These are phyloP conservation scores for Scenedesmus sp. DNA, from an alignment of 163 green algal species.

Conservation along the genomic window DNA sequence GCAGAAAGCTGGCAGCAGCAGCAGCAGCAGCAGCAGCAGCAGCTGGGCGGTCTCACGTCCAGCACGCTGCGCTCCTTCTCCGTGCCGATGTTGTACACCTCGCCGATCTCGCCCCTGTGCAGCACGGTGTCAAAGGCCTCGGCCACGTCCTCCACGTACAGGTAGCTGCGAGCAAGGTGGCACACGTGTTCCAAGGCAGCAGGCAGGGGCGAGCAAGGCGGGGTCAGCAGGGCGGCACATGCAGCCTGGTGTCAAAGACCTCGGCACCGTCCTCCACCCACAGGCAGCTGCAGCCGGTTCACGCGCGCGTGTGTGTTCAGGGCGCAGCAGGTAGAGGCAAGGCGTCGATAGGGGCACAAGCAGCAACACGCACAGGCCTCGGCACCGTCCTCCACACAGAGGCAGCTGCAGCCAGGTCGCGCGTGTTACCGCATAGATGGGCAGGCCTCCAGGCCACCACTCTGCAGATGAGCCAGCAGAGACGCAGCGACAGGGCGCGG, in stretches of 20 bases:
- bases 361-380: too few relatives aligned
- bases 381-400: conserved; percentile 76
- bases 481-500: too few relatives aligned
- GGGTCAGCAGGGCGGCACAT: neutral
- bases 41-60: conserved; percentile 76
- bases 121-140: conserved; percentile 94
- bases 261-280: conserved; percentile 96
- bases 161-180: conserved; percentile 61
- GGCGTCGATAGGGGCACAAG: too few relatives aligned
- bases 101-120: conserved; percentile 72
- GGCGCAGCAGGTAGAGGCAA: neutral
- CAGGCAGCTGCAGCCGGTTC: conserved; percentile 76
- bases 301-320: too few relatives aligned
- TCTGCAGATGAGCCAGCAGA: too few relatives aligned
- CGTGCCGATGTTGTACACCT: conserved; percentile 98
- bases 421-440: too few relatives aligned
- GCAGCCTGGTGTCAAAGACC: conserved; percentile 87
- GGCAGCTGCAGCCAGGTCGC: conserved; percentile 42
- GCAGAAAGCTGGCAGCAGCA: neutral
- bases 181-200: neutral
- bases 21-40: neutral
- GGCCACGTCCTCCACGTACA: conserved; percentile 97
- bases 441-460: too few relatives aligned
- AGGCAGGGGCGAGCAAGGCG: neutral
- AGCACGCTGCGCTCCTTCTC: conserved; percentile 92